A percentile compares a stretch with the other conserved stretches of the same genome.
Evolutionary conservation across 805 yeast species (phyloP).

Genomic region (Candida dendrica): DNA sequence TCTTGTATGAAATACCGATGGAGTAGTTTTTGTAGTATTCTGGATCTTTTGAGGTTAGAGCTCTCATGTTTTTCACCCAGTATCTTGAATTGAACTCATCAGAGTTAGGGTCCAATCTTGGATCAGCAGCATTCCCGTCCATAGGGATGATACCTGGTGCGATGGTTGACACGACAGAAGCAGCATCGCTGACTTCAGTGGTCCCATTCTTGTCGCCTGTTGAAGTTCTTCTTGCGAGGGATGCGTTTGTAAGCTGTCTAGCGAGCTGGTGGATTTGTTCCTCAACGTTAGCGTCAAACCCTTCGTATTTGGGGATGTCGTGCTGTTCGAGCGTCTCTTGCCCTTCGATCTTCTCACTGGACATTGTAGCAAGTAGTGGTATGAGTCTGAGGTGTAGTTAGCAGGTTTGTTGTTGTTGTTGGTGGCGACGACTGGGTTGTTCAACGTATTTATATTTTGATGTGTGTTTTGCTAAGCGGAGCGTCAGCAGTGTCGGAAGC

Average conservation of each 20-base stretch:
- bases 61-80: constrained; percentile 59
- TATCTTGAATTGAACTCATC: constrained; percentile 47
- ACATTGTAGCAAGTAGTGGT: too few species aligned
- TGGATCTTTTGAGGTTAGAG: constrained; percentile 44
- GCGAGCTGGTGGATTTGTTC: background rate
- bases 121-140: background rate
- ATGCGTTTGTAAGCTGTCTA: constrained; percentile 1
- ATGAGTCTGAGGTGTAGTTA: too few species aligned
- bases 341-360: too few species aligned
- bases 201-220: background rate
- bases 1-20: constrained; percentile 50
- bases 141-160: constrained; percentile 1
- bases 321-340: too few species aligned
- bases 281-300: constrained; percentile 1
- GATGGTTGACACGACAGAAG: constrained; percentile 1
- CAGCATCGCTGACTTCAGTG: background rate
- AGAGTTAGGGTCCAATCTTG: constrained; percentile 20
- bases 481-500: too few species aligned
- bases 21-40: constrained; percentile 52
- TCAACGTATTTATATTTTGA: too few species aligned
- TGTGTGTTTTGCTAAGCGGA: too few species aligned
- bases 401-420: too few species aligned
- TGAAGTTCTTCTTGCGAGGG: background rate
- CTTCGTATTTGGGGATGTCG: background rate
- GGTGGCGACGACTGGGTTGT: too few species aligned